Evolutionary conservation across 805 yeast genomes (phyloP).

Genomic region (Ogataea wickerhamii): DNA sequence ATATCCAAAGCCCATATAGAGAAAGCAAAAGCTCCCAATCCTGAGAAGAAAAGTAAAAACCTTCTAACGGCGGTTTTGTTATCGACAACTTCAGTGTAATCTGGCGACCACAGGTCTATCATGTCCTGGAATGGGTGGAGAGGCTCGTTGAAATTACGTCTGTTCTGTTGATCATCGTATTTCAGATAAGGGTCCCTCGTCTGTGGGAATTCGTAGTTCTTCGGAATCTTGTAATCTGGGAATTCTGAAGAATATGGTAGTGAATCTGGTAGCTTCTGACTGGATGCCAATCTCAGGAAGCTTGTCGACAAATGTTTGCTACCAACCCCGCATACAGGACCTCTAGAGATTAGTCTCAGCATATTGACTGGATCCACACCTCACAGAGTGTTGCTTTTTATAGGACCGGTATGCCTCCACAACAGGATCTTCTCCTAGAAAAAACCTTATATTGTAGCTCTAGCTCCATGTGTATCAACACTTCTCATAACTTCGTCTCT

Average conservation of each 20-base stretch:
- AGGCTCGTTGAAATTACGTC: constrained; percentile 75
- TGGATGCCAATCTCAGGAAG: constrained; percentile 6
- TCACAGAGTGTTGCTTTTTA: too few relatives aligned
- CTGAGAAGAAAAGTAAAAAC: constrained; percentile 55
- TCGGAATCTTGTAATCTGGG: constrained; percentile 55
- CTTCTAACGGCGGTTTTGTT: constrained; percentile 60
- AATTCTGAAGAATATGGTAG: constrained; percentile 30
- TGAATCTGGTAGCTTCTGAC: constrained; percentile 25
- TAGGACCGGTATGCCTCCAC: too few relatives aligned
- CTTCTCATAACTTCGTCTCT: neutral
- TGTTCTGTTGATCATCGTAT: constrained; percentile 77
- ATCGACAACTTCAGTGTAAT: constrained; percentile 56
- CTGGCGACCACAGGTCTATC: constrained; percentile 85
- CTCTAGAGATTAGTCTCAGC: neutral
- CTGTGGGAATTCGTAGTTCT: constrained; percentile 51
- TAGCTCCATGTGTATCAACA: too few relatives aligned
- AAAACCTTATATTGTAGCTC: too few relatives aligned
- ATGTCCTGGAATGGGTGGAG: constrained; percentile 68
- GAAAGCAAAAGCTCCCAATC: constrained; percentile 38
- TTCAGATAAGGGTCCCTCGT: constrained; percentile 65
- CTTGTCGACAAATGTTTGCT: constrained; percentile 1
- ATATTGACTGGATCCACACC: too few relatives aligned
- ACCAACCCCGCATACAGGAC: neutral
- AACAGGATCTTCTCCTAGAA: too few relatives aligned
- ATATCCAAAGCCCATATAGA: constrained; percentile 48